Percentiles rank a stretch among this genome's conserved stretches.
phyloP scores from a whole-genome alignment of 1,284 basidiomycete species.

The Sanghuangporus baumii region DNA sequence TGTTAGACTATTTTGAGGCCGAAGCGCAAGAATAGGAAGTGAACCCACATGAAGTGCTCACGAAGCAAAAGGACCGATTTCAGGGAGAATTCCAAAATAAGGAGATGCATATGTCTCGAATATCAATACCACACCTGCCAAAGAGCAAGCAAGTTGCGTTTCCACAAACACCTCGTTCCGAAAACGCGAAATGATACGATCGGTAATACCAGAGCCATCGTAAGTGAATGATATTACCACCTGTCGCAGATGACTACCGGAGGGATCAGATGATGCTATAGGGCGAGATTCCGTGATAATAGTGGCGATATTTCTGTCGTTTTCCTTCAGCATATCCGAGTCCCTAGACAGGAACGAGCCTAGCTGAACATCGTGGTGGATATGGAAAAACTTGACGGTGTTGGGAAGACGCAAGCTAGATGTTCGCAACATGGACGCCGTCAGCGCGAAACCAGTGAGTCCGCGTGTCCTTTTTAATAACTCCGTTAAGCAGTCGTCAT shows the following conservation, averaged over 20 bases:
- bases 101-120: not conserved
- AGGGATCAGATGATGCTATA: not conserved
- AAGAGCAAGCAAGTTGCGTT: not conserved
- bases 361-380: not conserved
- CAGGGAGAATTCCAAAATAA: not conserved
- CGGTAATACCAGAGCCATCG: not conserved
- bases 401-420: not conserved
- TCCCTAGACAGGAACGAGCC: not conserved
- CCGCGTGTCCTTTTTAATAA: not conserved
- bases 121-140: not conserved
- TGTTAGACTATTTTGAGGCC: too few relatives aligned
- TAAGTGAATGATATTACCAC: not conserved
- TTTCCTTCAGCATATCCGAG: not conserved
- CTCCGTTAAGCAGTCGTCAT: not conserved
- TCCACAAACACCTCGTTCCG: not conserved
- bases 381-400: not conserved
- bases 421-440: not conserved
- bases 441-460: not conserved
- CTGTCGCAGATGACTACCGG: not conserved
- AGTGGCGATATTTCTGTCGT: conserved; percentile 2
- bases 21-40: not conserved
- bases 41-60: not conserved
- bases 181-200: not conserved
- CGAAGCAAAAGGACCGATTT: not conserved
- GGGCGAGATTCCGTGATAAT: not conserved